Evolutionary conservation across 2,329 filamentous ascomycete genomes (phyloP), one percentile per base, ranked within the genome.

Genomic region (Botrytis medusae): DNA sequence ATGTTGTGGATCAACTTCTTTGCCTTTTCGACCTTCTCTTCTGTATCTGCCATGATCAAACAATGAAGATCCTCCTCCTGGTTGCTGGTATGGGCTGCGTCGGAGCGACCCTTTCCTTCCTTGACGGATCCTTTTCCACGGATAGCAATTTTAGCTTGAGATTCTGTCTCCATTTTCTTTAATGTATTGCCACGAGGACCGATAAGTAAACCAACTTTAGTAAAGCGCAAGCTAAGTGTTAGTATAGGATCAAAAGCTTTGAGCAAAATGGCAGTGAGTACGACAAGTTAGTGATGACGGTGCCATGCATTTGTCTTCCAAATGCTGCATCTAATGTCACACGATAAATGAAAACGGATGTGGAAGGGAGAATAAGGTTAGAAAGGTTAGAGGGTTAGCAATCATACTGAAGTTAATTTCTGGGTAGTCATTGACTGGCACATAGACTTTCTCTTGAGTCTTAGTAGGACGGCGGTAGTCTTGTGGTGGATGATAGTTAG

Each of bases 341-440:
- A 82, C 79, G 80, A 60, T 75, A 78, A 80, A 82, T 78, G 80
- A 82, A 85, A 83, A 86, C 84, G 86, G 75, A 54, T 37, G 57
- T 44, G 62, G 42, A 57, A 37, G 46, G 60, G 48, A 81, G 82
- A 29, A 75, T 76, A 82, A 81, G 82, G 84, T 92, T 91, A 92
- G 90, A 89, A 88, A 84, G 87, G 90, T 93, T 92, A 91, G 90
- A 94, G 94, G 94, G 94, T 97, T 97, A 97, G 95, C 92, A 95
- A 96, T 95, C 95, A 95, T 98, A 99, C 96, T 99, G 94, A 99
- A 99, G 92, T 99, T 99, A 91, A 99, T 98, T 85, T 99, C 96
- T 88, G 96, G 96, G 84, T 99, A 99, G 85, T 99, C 96, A 90
- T 99, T 99, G 87, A 99, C 96, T 83, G 96, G 96, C 84, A 99